Evolutionary conservation across 441 rosid species (phyloP).

Genomic region (Populus trichocarpa): DNA sequence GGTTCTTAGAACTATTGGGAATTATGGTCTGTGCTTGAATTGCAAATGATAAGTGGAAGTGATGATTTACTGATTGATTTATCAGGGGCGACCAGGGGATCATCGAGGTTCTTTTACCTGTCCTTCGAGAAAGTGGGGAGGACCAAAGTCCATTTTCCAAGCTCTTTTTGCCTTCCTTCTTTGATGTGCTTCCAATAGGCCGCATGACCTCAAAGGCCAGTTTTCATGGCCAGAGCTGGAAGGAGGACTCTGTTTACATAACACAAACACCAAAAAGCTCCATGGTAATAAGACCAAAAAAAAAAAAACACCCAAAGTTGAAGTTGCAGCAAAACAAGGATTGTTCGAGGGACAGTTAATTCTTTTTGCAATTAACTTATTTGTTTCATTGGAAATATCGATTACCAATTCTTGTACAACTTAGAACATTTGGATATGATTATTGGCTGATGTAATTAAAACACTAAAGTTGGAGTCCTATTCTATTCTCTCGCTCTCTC

Average conservation of each 20-base stretch:
- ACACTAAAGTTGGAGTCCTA: background rate
- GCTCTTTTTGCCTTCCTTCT: slow-evolving; percentile 72
- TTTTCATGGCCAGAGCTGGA: slow-evolving; percentile 9
- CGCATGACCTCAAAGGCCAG: slow-evolving; percentile 17
- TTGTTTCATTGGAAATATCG: slow-evolving; percentile 26
- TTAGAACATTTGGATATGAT: slow-evolving; percentile 29
- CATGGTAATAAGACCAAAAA: background rate
- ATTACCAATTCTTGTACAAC: slow-evolving; percentile 37
- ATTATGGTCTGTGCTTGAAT: background rate
- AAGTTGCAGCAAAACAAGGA: slow-evolving; percentile 16
- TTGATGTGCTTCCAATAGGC: slow-evolving; percentile 26
- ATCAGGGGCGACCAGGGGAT: slow-evolving; percentile 48
- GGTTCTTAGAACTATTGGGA: background rate
- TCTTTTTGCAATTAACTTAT: slow-evolving; percentile 23
- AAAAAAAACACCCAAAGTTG: background rate
- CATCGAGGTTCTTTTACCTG: slow-evolving; percentile 40
- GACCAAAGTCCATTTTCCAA: slow-evolving; percentile 68
- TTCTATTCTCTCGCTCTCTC: background rate
- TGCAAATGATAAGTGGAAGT: background rate
- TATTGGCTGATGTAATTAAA: slow-evolving; percentile 19
- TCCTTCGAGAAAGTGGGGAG: slow-evolving; percentile 35
- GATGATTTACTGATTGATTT: background rate
- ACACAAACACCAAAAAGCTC: slow-evolving; percentile 7
- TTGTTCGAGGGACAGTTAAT: slow-evolving; percentile 10
- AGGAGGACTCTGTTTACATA: slow-evolving; percentile 10